phyloP scores from a whole-genome alignment of 2,329 filamentous ascomycete genomes.

The Penicillium sp. region DNA sequence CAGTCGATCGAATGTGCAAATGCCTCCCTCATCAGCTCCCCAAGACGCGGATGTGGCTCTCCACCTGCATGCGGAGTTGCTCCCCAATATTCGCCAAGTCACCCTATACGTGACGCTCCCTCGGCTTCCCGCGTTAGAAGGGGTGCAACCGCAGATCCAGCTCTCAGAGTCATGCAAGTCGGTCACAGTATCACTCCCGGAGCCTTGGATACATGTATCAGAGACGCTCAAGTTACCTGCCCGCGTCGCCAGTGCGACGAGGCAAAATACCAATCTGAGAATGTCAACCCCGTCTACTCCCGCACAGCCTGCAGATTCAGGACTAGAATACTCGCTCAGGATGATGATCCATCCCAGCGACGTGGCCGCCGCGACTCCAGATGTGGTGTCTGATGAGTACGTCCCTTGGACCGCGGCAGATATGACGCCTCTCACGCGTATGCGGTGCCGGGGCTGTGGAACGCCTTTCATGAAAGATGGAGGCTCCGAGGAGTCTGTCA shows the following conservation, averaged over 20 bases:
- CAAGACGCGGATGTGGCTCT: slow-evolving; percentile 17
- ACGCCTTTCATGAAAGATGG: slow-evolving; percentile 23
- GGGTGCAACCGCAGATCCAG: slow-evolving; percentile 18
- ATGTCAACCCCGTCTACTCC: background rate
- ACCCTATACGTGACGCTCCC: slow-evolving; percentile 51
- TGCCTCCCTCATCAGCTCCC: background rate
- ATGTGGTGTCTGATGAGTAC: slow-evolving; percentile 28
- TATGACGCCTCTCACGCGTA: slow-evolving; percentile 27
- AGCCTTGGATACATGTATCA: slow-evolving; percentile 16
- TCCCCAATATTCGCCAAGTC: slow-evolving; percentile 56
- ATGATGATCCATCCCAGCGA: slow-evolving; percentile 45
- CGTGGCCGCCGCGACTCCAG: slow-evolving; percentile 7
- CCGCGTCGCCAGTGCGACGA: slow-evolving; percentile 26
- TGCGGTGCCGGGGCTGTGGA: slow-evolving; percentile 37
- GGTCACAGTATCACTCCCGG: slow-evolving; percentile 33
- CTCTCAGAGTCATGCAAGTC: slow-evolving; percentile 32
- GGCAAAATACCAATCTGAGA: slow-evolving; percentile 15
- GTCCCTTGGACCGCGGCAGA: slow-evolving; percentile 36
- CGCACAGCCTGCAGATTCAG: slow-evolving; percentile 20
- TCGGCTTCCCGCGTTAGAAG: slow-evolving; percentile 4
- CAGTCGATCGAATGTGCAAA: slow-evolving; percentile 1
- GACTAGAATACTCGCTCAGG: slow-evolving; percentile 47
- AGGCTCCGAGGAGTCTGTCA: background rate
- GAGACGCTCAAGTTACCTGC: slow-evolving; percentile 47
- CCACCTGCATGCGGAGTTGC: slow-evolving; percentile 54